Evolutionary conservation across 225 moss, liverwort and hornwort species (phyloP).

Genomic region (Physcomitrellopsis africana): DNA sequence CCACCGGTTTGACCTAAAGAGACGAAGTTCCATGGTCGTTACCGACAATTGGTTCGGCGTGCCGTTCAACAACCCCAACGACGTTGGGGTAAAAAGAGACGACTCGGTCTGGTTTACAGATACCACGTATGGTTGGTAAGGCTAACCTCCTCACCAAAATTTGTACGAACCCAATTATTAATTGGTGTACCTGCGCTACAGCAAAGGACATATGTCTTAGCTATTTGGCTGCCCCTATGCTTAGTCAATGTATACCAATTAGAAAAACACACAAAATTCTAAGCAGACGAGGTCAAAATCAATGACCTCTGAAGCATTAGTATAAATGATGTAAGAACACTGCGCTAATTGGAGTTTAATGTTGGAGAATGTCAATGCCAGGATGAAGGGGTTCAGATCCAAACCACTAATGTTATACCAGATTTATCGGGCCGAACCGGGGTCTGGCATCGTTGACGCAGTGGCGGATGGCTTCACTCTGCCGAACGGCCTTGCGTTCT

Average conservation of each 20-base stretch:
- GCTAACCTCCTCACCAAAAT: slow-evolving; percentile 25
- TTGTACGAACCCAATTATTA: not conserved
- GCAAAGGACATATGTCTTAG: not conserved
- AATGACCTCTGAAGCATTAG: not conserved
- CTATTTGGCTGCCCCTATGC: too few species aligned
- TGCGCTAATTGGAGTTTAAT: not conserved
- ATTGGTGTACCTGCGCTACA: not conserved
- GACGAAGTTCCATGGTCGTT: slow-evolving; percentile 29
- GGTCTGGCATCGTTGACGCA: slow-evolving; percentile 52
- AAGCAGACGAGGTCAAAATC: not conserved
- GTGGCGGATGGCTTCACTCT: slow-evolving; percentile 41
- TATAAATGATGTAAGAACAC: not conserved
- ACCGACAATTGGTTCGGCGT: slow-evolving; percentile 63
- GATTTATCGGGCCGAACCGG: slow-evolving; percentile 19
- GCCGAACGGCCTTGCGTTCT: slow-evolving; percentile 64
- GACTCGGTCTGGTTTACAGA: slow-evolving; percentile 68
- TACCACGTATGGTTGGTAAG: slow-evolving; percentile 65
- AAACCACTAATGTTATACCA: slow-evolving; percentile 40
- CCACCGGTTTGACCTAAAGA: slow-evolving; percentile 35
- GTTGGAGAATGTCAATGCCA: slow-evolving; percentile 12
- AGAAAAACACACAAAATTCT: not conserved
- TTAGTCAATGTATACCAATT: not conserved
- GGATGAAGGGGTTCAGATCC: slow-evolving; percentile 36
- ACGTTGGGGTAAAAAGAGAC: slow-evolving; percentile 56
- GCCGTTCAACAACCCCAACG: slow-evolving; percentile 61